A percentile compares a stretch with the other conserved stretches of the same genome.
Conservation (phyloP, 805 yeast genomes). For the Candida xiaguanensis region DNA sequence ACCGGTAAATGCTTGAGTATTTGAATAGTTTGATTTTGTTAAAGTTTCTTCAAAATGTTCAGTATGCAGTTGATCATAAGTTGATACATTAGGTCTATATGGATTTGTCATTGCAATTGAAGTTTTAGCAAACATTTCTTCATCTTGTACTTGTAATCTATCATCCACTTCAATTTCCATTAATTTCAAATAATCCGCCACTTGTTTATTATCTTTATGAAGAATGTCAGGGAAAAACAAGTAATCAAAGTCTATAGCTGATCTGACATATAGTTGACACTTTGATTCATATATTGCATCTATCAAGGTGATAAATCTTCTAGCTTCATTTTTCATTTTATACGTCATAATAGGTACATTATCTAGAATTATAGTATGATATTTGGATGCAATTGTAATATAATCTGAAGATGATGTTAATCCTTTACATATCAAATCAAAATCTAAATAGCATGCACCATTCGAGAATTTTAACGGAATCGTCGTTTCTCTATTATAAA, state of each 20-base stretch:
- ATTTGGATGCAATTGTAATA: slow-evolving; percentile 61
- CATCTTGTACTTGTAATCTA: slow-evolving; percentile 50
- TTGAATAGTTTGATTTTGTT: slow-evolving; percentile 31
- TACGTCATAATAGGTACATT: slow-evolving; percentile 78
- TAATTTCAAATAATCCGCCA: slow-evolving; percentile 11
- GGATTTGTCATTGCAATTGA: slow-evolving; percentile 58
- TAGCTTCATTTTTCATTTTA: slow-evolving; percentile 73
- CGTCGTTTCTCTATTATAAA: slow-evolving; percentile 52
- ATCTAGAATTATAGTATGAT: slow-evolving; percentile 54
- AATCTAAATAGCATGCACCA: slow-evolving; percentile 48
- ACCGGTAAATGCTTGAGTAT: slow-evolving; percentile 61
- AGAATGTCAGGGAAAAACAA: slow-evolving; percentile 57
- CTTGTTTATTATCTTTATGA: slow-evolving; percentile 12
- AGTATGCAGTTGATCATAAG: slow-evolving; percentile 51
- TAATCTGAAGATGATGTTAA: slow-evolving; percentile 65
- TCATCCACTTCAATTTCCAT: slow-evolving; percentile 23
- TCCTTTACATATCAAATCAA: slow-evolving; percentile 52
- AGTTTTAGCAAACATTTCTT: slow-evolving; percentile 68
- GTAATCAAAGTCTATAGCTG: slow-evolving; percentile 47
- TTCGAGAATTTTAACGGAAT: slow-evolving; percentile 41
- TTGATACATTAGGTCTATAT: slow-evolving; percentile 64
- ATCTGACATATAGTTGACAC: slow-evolving; percentile 54
- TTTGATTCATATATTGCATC: slow-evolving; percentile 91
- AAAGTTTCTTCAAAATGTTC: slow-evolving; percentile 13
- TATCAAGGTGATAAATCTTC: slow-evolving; percentile 89